Base-by-base conservation (phyloP, 371 early-diverging fungal genomes). In the Funneliformis caledonium region DNA sequence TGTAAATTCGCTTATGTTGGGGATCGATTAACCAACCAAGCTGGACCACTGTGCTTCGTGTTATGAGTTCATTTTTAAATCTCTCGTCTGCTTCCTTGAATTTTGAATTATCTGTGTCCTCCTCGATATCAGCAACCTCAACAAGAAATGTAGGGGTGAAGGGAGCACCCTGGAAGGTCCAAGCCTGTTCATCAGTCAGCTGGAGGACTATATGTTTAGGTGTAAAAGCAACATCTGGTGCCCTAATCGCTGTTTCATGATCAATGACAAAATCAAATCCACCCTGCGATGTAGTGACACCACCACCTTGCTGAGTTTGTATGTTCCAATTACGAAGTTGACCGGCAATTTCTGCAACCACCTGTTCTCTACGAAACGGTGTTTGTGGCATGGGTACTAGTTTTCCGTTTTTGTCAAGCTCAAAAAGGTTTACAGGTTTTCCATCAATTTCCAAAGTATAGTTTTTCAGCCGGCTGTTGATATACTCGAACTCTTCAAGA, bases 381-480 rank as follows among this genome's bases (percentile, higher is more conserved):
- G 72, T 45, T 72, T 70, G 80, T 72, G 72, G 72, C 59, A 72
- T 50, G n/a, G 80, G 80, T 37, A 69, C 52, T 56, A 80, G 80
- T 19, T 72, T 80, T 80, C 80, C 72, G 14, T 80, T 80, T 72
- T 26, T 14, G 72, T 80, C 73, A 56, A 80, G 80, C 61, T 72
- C 80, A 37, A 80, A 80, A 52, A 37, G 72, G 59, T 80, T 80
- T 14, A 80, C 61, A 37, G 72, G 80, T 1, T 68, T 1, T 60
- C 72, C 72, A 16, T 67, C 16, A 14, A 67, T 37, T 67, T 67
- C 67, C 61, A 78, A 78, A 22, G 67, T 70, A 48, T 69, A 43
- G n/a, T 37, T 50, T 78, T 78, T 69, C 26, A 69, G 79, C 79
- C 33, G 70, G 37, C 45, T 45, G 70, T 78, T 78, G 7, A 78